phyloP scores from a whole-genome alignment of 345 rosid genomes.

The Linum usitatissimum region DNA sequence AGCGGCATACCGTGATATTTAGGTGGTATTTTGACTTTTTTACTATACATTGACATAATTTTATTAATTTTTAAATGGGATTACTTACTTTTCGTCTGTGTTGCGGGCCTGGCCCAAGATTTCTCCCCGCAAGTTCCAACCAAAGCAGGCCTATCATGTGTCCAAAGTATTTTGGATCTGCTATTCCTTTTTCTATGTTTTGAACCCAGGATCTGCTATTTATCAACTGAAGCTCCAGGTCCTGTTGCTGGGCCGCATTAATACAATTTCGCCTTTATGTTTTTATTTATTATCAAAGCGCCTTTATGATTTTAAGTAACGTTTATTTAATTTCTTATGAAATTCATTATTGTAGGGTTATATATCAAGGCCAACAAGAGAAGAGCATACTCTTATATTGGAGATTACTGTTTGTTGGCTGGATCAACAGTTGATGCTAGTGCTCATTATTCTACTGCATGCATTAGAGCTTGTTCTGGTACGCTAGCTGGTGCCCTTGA shows the following conservation, averaged over 20 bases:
- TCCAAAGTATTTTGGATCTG: conserved; percentile 48
- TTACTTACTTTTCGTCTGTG: too few relatives aligned
- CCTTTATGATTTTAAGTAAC: conserved; percentile 13
- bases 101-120: too few relatives aligned
- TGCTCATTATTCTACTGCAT: conserved; percentile 88
- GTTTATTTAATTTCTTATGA: not conserved
- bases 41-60: too few relatives aligned
- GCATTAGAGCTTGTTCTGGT: conserved; percentile 91
- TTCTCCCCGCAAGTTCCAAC: too few relatives aligned
- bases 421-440: conserved; percentile 99
- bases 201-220: not conserved
- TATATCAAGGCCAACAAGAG: conserved; percentile 95
- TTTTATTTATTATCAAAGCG: too few relatives aligned
- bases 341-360: conserved; percentile 42
- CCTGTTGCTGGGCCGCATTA: conserved; percentile 1
- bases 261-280: conserved; percentile 20
- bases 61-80: too few relatives aligned
- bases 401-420: conserved; percentile 93
- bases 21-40: too few relatives aligned
- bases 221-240: not conserved
- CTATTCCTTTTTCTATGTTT: not conserved
- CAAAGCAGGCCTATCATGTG: conserved; percentile 91
- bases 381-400: conserved; percentile 96
- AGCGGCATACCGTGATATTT: too few relatives aligned
- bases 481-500: conserved; percentile 97